Percentiles rank a stretch among this genome's conserved stretches.
Conservation (phyloP, 2,329 filamentous ascomycete genomes). For the Colletotrichum tropicale region DNA sequence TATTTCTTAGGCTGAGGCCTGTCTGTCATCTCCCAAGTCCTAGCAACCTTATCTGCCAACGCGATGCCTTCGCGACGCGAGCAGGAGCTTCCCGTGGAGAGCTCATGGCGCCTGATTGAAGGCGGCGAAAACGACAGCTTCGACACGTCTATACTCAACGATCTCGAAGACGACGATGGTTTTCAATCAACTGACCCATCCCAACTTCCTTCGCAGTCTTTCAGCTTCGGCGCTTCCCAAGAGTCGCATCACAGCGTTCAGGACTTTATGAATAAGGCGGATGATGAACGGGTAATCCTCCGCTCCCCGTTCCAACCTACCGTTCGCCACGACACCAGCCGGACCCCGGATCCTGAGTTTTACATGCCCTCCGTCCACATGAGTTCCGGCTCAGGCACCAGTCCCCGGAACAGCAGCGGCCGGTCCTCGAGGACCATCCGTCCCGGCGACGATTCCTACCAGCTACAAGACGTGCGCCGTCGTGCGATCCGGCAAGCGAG, state of each 20-base stretch:
- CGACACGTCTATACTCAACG: slow-evolving; percentile 57
- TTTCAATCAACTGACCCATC: slow-evolving; percentile 48
- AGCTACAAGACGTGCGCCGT: slow-evolving; percentile 30
- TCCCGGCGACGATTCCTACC: slow-evolving; percentile 28
- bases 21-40: neutral
- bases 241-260: slow-evolving; percentile 53
- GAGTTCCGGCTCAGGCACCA: slow-evolving; percentile 25
- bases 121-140: slow-evolving; percentile 65
- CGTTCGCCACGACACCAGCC: slow-evolving; percentile 36
- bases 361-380: slow-evolving; percentile 55
- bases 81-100: slow-evolving; percentile 48
- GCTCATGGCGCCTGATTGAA: slow-evolving; percentile 66
- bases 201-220: slow-evolving; percentile 47
- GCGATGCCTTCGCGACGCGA: slow-evolving; percentile 19
- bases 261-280: slow-evolving; percentile 56
- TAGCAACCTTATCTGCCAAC: neutral
- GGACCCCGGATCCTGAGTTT: slow-evolving; percentile 55
- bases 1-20: neutral
- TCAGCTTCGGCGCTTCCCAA: slow-evolving; percentile 52
- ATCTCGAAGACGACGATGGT: slow-evolving; percentile 45
- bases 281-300: slow-evolving; percentile 60
- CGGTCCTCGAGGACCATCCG: slow-evolving; percentile 38
- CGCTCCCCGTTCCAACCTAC: slow-evolving; percentile 61
- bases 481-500: slow-evolving; percentile 22
- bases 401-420: slow-evolving; percentile 37